phyloP scores from a whole-genome alignment of 148 eudicot species.

The Camellia lanceoleosa region DNA sequence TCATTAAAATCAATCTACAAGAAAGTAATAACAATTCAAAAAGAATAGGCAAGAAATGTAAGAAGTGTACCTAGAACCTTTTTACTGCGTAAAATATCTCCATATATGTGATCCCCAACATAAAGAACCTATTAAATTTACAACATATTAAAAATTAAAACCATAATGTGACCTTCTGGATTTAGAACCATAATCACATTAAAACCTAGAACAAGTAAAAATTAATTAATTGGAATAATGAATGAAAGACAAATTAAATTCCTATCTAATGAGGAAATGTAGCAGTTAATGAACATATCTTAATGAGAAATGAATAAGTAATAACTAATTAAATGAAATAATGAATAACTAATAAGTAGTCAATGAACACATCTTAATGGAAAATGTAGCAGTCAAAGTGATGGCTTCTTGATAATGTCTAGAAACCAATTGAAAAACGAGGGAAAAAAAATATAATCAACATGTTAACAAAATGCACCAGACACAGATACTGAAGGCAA shows the following conservation, averaged over 20 bases:
- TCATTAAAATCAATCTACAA: neutral
- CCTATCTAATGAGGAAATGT: neutral
- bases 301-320: no score
- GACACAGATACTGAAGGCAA: no score
- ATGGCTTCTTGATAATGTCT: neutral
- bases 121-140: slow-evolving; percentile 63
- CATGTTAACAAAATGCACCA: no score
- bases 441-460: no score
- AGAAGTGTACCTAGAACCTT: slow-evolving; percentile 70
- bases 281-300: neutral
- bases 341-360: neutral
- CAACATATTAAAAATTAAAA: slow-evolving; percentile 3
- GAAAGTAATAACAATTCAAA: neutral
- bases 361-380: neutral
- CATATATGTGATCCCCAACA: slow-evolving; percentile 31
- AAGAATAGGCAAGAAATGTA: slow-evolving; percentile 1
- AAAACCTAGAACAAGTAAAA: neutral
- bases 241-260: neutral
- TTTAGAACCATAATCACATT: neutral
- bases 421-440: no score
- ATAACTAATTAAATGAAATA: no score
- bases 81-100: slow-evolving; percentile 93
- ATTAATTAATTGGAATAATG: neutral
- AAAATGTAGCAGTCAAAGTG: neutral
- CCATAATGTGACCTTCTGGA: no score